phyloP scores from a whole-genome alignment of 345 rosid genomes.

The Brassica juncea region DNA sequence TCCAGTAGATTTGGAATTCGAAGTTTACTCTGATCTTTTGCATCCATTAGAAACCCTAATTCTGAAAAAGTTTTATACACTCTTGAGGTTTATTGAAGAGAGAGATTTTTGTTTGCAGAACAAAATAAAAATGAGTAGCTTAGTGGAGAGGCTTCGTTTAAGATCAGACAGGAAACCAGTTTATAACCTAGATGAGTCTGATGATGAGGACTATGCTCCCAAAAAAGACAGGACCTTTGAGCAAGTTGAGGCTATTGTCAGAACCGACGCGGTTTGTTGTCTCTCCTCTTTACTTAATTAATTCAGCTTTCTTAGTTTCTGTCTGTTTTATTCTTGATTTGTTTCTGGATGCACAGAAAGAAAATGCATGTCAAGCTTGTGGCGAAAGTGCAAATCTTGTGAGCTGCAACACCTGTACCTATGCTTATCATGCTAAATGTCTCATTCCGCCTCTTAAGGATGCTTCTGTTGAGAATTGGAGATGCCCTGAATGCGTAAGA shows the following conservation, averaged over 20 bases:
- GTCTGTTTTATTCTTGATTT: not conserved
- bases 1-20: not conserved
- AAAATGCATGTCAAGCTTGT: conserved; percentile 88
- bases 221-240: conserved; percentile 58
- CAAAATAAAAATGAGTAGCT: conserved; percentile 72
- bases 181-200: conserved; percentile 89
- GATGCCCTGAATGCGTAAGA: conserved; percentile 75
- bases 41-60: conserved; percentile 22
- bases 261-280: conserved; percentile 83
- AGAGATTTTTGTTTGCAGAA: conserved; percentile 29
- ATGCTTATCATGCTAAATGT: conserved; percentile 82
- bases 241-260: conserved; percentile 67
- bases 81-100: not conserved
- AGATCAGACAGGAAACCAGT: conserved; percentile 85
- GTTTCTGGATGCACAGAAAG: conserved; percentile 34
- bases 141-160: conserved; percentile 91
- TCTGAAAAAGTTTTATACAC: not conserved
- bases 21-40: not conserved
- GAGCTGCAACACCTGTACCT: conserved; percentile 85
- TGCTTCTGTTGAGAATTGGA: conserved; percentile 75
- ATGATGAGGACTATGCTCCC: conserved; percentile 69
- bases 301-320: not conserved
- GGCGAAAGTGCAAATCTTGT: conserved; percentile 71
- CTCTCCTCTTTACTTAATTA: conserved; percentile 12
- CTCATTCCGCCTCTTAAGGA: conserved; percentile 77